Base-by-base conservation (phyloP, 164 flowering plant genomes). In the Dillenia suffruticosa region DNA sequence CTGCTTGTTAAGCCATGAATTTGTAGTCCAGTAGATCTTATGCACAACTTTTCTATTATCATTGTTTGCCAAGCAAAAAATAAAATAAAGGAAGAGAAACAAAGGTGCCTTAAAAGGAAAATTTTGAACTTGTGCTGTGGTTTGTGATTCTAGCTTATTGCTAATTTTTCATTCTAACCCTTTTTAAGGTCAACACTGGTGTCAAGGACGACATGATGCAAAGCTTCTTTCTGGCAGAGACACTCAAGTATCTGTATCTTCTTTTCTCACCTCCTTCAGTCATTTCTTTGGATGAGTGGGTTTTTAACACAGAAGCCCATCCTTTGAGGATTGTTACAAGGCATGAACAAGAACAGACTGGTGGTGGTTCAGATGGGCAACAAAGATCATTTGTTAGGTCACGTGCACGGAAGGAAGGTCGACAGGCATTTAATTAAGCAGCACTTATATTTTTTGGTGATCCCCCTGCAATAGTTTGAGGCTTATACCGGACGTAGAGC, bases 201-300 rank as follows among this genome's bases (percentile, higher is more conserved):
- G 88, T 68, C 32, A 86, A 92, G 69, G 98, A 92, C 87, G 79
- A 90, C 64, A 90, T 78, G 93, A 92, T 90, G 96, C 98, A 92
- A 59, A 92, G 91, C 80, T 92, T 92, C 76, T 92, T 92, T 66
- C 89, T 92, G n/a, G 96, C 98, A 0, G 98, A 92, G 78, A 90
- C 98, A 3, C 85, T 92, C 46, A 90, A 92, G 70, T 90, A 92
- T 72, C 78, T 92, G 9, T 92, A 90, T 70, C 98, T 92, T 61
- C 81, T 92, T 1, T 92, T 86, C 65, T 90, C 98, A 49, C 96
- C 98, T 2, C 57, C 91, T 19, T 72, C 91, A 2, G 82, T 81
- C 16, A 86, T 90, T 63, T 61, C 98, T 14, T 66, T 92, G 11
- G 98, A 92, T 58, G 85, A 88, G 66, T 92, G 98, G 98, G 98